Evolutionary conservation across 1,139 yeast species (phyloP), one percentile per base, ranked within the genome.

Genomic region (Suhomyces wounanorum): DNA sequence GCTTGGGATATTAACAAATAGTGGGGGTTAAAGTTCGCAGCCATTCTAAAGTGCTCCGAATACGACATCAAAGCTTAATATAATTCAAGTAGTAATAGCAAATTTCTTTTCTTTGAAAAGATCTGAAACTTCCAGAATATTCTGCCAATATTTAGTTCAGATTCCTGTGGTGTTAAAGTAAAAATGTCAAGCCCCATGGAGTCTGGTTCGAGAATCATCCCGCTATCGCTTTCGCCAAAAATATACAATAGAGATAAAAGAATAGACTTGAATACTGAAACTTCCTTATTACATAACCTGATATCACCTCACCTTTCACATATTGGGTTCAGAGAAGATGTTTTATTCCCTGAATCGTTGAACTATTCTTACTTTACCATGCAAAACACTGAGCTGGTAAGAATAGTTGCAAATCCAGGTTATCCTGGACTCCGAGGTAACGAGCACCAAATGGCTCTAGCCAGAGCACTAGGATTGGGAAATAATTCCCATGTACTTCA

Each of bases 161-260:
- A 21, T 21, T 4, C 23, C 6, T 3, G 23, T 21, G 23, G 23
- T 21, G 23, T 21, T 21, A 6, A 6, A 21, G 3, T 9, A 28
- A 11, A 33, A 33, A 44, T 37, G 42, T 38, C 42, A 8, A 28
- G 38, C 13, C 26, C 26, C 23, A 39, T 40, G 43, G 48, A 45
- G 13, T 40, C 48, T n/a, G 48, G 55, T n/a, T 46, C 54, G 25
- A 53, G 70, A n/a, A 61, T 65, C 40, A 58, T 66, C 26, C 69
- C 70, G 8, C 46, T 53, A 1, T 54, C 60, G 9, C 55, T 63
- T 14, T 62, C 66, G 1, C 49, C 64, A 5, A 63, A 56, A 60
- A 61, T 50, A 2, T 65, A 63, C 43, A 56, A 55, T 14, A 14
- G 37, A 33, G 37, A 14, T 8, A 16, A 33, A 14, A 33, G 4